Evolutionary conservation across 2,329 filamentous ascomycete genomes (phyloP).

Genomic region (Xylaria sp.): DNA sequence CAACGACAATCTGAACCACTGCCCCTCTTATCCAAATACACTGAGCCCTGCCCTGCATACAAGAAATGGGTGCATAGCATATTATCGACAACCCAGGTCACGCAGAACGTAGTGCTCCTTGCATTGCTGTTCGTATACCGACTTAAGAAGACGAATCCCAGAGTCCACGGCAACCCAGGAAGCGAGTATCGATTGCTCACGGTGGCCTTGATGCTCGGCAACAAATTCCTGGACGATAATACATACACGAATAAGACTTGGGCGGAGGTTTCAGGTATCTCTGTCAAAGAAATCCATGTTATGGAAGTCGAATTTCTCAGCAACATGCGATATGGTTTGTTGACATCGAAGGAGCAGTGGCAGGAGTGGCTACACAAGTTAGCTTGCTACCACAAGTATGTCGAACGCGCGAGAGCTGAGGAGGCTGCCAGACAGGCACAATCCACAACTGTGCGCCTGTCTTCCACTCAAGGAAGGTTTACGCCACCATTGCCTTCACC

Average conservation of each 20-base stretch:
- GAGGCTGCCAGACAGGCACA: slow-evolving; percentile 42
- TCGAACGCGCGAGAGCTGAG: slow-evolving; percentile 67
- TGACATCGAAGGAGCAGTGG: slow-evolving; percentile 88
- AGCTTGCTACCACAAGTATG: slow-evolving; percentile 81
- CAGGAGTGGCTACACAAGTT: slow-evolving; percentile 83
- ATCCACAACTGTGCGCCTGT: slow-evolving; percentile 44
- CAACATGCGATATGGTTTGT: slow-evolving; percentile 94
- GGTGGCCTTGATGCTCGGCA: slow-evolving; percentile 95
- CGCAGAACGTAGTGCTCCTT: slow-evolving; percentile 90
- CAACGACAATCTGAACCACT: slow-evolving; percentile 45
- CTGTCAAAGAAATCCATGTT: slow-evolving; percentile 92
- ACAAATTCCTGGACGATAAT: slow-evolving; percentile 98
- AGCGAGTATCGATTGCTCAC: slow-evolving; percentile 94
- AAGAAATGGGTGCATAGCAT: slow-evolving; percentile 93
- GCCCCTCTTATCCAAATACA: slow-evolving; percentile 68
- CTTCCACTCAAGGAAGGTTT: slow-evolving; percentile 48
- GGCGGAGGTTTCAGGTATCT: slow-evolving; percentile 95
- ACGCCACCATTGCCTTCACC: slow-evolving; percentile 58
- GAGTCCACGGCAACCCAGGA: slow-evolving; percentile 86
- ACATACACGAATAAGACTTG: slow-evolving; percentile 99
- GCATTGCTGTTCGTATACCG: slow-evolving; percentile 92
- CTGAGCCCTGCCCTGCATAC: slow-evolving; percentile 79
- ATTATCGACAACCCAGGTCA: slow-evolving; percentile 91
- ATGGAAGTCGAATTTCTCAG: slow-evolving; percentile 99
- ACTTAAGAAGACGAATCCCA: slow-evolving; percentile 86